Conservation (phyloP, 148 eudicot species). For the Vaccinium vitisidaea region DNA sequence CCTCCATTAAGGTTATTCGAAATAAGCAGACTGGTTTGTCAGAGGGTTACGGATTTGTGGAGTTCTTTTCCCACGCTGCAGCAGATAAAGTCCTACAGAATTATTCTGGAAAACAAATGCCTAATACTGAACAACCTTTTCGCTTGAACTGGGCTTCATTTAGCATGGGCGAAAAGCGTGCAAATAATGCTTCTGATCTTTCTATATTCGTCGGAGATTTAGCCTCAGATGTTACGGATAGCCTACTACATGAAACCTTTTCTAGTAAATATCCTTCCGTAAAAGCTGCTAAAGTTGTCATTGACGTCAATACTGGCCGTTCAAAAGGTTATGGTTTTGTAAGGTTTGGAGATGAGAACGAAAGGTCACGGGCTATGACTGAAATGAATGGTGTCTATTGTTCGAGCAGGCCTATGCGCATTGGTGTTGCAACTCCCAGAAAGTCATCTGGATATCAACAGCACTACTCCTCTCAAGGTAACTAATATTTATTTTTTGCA, state of each 20-base stretch:
- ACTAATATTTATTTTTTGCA: neutral
- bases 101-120: constrained; percentile 63
- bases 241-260: constrained; percentile 72
- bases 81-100: constrained; percentile 79
- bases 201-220: constrained; percentile 99
- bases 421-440: constrained; percentile 93
- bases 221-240: constrained; percentile 94
- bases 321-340: constrained; percentile 98
- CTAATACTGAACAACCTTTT: constrained; percentile 76
- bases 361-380: constrained; percentile 82
- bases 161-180: constrained; percentile 89
- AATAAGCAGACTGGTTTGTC: constrained; percentile 80
- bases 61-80: constrained; percentile 60
- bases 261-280: constrained; percentile 78
- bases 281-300: constrained; percentile 96
- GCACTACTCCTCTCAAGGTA: constrained; percentile 45
- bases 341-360: constrained; percentile 92
- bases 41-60: constrained; percentile 97
- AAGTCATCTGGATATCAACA: constrained; percentile 88
- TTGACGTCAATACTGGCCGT: constrained; percentile 85
- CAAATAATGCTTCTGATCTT: constrained; percentile 79
- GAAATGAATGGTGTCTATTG: constrained; percentile 94
- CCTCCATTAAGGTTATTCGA: constrained; percentile 79
- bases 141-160: constrained; percentile 95
- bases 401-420: constrained; percentile 91